phyloP scores from a whole-genome alignment of 148 eudicot genomes.

The Arbutus unedo region DNA sequence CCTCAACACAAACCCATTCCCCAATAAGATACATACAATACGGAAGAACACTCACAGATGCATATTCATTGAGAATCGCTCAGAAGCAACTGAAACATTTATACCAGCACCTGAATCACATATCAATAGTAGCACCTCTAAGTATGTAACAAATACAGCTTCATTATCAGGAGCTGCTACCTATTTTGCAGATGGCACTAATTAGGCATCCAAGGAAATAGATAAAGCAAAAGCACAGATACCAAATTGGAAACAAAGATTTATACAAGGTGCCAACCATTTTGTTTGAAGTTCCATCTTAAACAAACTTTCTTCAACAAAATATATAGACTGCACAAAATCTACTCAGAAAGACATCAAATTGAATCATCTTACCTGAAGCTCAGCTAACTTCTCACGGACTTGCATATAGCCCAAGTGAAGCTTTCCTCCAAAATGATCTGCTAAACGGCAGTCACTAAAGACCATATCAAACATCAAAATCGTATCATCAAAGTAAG shows the following conservation, averaged over 20 bases:
- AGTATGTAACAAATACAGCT: conserved; percentile 16
- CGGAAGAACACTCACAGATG: conserved; percentile 62
- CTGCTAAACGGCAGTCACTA: conserved; percentile 98
- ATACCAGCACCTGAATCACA: conserved; percentile 84
- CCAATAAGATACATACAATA: conserved; percentile 14
- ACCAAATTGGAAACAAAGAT: background rate
- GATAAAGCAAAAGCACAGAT: background rate
- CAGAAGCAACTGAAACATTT: conserved; percentile 68
- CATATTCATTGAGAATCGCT: conserved; percentile 60
- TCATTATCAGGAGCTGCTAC: background rate
- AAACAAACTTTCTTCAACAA: background rate
- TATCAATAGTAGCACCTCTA: conserved; percentile 42
- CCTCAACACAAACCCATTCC: conserved; percentile 8
- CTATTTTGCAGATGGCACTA: background rate
- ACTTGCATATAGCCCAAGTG: conserved; percentile 98
- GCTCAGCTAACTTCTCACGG: conserved; percentile 89
- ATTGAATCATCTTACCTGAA: conserved; percentile 54
- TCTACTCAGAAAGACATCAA: background rate
- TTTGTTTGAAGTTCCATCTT: background rate
- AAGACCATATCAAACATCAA: conserved; percentile 28
- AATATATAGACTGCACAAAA: background rate
- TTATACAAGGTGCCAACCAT: background rate
- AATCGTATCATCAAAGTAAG: background rate
- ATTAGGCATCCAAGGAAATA: conserved; percentile 9
- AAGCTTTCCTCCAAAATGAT: conserved; percentile 99